Base-by-base conservation (phyloP, 192 early-diverging fungal genomes). In the Glomus cerebriforme region DNA sequence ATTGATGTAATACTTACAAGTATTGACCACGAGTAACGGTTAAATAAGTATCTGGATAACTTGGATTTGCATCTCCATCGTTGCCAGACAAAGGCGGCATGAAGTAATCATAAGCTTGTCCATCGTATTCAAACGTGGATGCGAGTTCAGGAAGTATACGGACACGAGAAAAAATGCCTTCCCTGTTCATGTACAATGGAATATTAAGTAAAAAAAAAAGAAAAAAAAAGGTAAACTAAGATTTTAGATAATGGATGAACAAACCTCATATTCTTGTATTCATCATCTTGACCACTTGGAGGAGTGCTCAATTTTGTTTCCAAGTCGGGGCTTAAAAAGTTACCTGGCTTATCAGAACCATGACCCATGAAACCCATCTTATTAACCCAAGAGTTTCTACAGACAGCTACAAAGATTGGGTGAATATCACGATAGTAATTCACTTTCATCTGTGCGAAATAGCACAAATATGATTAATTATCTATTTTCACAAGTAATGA, bases 351-450 rank as follows among this genome's bases (percentile, higher is more conserved):
- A n/a, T 60, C 3, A 1, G 43, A 2, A 12, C 73, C 73, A 62
- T 75, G 73, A 75, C 73, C 73, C 58, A 1, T 62, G 34, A 62
- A 75, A 59, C 27, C 73, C 58, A 37, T 62, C 58, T 59, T 43
- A 75, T 75, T 75, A 59, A 75, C 73, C 73, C 73, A 75, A n/a
- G 73, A 75, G 29, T 17, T 60, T 34, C n/a, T 75, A 62, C 59
- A 60, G 15, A 75, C n/a, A n/a, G 73, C 59, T n/a, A 62, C 73
- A 75, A 75, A 75, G 3, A 75, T 75, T 62, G 73, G 73, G 24
- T 31, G 35, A n/a, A 75, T 75, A 26, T 75, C 73, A 22, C 73
- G 73, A 43, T 75, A 75, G 26, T 75, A 75, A 31, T 73, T 29
- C 31, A 73, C 45, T 29, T 73, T 1, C 5, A 35, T 35, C 34